Base-by-base conservation (phyloP, 1,139 yeast genomes). In the Lodderomyces oxycetoniae region DNA sequence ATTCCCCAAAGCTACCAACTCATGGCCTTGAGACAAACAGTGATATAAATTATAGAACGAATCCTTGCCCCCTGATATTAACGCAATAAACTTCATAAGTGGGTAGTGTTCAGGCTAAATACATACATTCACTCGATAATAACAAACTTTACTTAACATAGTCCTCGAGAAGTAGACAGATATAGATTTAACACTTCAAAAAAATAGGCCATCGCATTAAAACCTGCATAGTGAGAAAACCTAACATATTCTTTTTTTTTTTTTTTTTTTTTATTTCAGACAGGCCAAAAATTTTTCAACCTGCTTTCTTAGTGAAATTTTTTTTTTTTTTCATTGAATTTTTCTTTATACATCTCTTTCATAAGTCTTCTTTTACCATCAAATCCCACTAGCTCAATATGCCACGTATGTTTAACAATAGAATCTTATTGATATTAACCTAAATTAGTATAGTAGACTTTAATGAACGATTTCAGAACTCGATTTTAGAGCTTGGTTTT, bases 11-110 rank as follows among this genome's bases (percentile, higher is more conserved):
- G 96, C 96, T 0, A 74, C 74, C 9, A 91, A 63, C 48, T 85
- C 84, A 60, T 91, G 98, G 4, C 94, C 95, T 39, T 83, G 78
- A 3, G 75, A 69, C 10, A 84, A 51, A 51, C 97, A 87, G 52
- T 89, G 95, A 30, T 87, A 65, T 27, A 91, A 79, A 52, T 89
- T 91, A 55, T 73, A 91, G 61, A 89, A 87, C 5, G 96, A 88
- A 57, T 91, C 98, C 55, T 91, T 91, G 0, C 98, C 98, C 3
- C 98, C 98, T 1, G 96, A 86, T 1, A 91, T 79, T 28, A 91
- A 67, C 0, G 95, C 98, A 26, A 87, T 84, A 50, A 88, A 86
- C 58, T 87, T 88, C 98, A 91, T 91, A 17, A 6, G 15, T n/a
- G n/a, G n/a, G n/a, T n/a, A n/a, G n/a, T n/a, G n/a, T n/a, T n/a